Evolutionary conservation across 108 stramenopile species (phyloP).

Genomic region (Skeletonema costatum): DNA sequence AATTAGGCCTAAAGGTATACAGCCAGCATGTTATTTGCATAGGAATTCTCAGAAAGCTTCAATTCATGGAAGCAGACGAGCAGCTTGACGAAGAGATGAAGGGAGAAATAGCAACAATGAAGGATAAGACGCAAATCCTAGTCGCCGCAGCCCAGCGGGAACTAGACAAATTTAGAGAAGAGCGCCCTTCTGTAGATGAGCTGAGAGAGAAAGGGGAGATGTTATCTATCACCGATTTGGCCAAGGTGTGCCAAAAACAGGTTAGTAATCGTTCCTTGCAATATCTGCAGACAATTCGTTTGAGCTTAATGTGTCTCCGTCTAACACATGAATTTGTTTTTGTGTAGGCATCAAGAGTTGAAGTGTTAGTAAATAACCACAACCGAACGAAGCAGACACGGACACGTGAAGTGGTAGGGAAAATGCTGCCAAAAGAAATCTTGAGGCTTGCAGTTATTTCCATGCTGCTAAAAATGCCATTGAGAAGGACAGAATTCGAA

Average conservation of each 20-base stretch:
- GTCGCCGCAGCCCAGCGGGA: background rate
- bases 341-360: too few relatives aligned
- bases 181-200: background rate
- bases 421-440: background rate
- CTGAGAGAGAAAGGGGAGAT: background rate
- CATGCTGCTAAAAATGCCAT: background rate
- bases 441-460: background rate
- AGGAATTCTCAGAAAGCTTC: background rate
- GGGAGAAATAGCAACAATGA: background rate
- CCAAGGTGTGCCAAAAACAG: background rate
- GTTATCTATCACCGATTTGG: background rate
- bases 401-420: too few relatives aligned
- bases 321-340: background rate
- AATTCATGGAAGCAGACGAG: background rate
- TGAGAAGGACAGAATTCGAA: background rate
- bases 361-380: too few relatives aligned
- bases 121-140: background rate
- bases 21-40: background rate
- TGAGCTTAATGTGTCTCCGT: background rate
- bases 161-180: background rate
- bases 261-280: background rate
- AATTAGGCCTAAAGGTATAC: background rate
- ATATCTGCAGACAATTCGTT: background rate
- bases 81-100: background rate
- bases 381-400: too few relatives aligned